A percentile compares a stretch with the other conserved stretches of the same genome.
Evolutionary conservation across 495 filamentous ascomycete species (phyloP).

Genomic region (Neurospora sp.): DNA sequence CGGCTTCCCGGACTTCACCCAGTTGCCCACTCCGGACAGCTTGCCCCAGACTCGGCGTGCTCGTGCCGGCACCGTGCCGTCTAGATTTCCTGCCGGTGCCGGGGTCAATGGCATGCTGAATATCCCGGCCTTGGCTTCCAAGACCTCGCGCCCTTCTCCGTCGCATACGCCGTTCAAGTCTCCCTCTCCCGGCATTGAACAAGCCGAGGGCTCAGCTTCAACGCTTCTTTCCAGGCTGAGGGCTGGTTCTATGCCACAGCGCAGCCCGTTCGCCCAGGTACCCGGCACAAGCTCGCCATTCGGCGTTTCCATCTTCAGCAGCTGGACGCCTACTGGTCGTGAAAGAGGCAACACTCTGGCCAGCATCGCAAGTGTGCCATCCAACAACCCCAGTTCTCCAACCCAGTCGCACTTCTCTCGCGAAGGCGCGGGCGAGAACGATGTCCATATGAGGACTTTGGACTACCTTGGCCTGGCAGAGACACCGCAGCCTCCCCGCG

Average conservation of each 20-base stretch:
- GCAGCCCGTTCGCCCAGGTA: slow-evolving; percentile 54
- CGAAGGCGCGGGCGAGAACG: slow-evolving; percentile 76
- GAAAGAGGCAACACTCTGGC: slow-evolving; percentile 76
- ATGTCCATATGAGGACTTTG: slow-evolving; percentile 79
- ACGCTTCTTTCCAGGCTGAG: slow-evolving; percentile 77
- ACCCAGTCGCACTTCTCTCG: slow-evolving; percentile 81
- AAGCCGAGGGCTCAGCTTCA: slow-evolving; percentile 47
- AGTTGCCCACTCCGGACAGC: slow-evolving; percentile 47
- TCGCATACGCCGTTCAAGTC: slow-evolving; percentile 86
- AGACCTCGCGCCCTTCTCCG: slow-evolving; percentile 78
- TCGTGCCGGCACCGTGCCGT: slow-evolving; percentile 93
- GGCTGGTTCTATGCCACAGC: slow-evolving; percentile 92
- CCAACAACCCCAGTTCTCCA: slow-evolving; percentile 83
- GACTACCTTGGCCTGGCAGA: slow-evolving; percentile 94
- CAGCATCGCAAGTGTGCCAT: slow-evolving; percentile 60
- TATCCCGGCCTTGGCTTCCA: slow-evolving; percentile 59
- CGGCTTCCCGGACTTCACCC: slow-evolving; percentile 83
- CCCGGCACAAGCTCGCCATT: slow-evolving; percentile 55
- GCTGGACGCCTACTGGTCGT: slow-evolving; percentile 61
- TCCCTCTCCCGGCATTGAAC: slow-evolving; percentile 61
- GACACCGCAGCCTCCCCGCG: slow-evolving; percentile 73
- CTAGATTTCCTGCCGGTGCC: slow-evolving; percentile 69
- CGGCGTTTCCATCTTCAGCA: slow-evolving; percentile 80
- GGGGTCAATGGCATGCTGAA: slow-evolving; percentile 48
- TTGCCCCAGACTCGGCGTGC: slow-evolving; percentile 54